Evolutionary conservation across 1,284 basidiomycete genomes (phyloP).

Genomic region (Melampsora larici-populina): DNA sequence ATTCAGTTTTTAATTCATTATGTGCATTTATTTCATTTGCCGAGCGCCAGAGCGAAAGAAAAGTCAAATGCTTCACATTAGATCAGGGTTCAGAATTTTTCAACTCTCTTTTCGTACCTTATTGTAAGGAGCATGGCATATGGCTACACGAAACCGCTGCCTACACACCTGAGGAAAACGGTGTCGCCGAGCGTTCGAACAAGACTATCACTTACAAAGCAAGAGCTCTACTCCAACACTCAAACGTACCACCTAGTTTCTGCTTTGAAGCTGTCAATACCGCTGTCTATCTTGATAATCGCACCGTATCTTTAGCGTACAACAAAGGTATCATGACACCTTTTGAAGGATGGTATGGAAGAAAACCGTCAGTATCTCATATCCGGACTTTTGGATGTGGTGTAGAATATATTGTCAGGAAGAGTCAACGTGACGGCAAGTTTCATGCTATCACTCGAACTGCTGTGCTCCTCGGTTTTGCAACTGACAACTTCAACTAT

Average conservation of each 20-base stretch:
- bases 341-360: no score
- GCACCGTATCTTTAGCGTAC: not conserved
- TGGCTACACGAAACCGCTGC: no score
- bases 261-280: not conserved
- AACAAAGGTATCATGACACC: not conserved
- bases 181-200: not conserved
- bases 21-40: no score
- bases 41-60: not conserved
- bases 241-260: not conserved
- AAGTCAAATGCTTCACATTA: not conserved
- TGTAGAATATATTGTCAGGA: not conserved
- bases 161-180: no score
- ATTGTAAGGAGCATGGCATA: no score
- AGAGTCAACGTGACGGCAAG: no score
- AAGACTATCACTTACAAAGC: not conserved
- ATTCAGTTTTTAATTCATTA: no score
- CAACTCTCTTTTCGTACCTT: not conserved
- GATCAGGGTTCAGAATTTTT: not conserved
- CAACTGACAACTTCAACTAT: not conserved
- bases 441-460: not conserved
- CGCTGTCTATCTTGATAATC: not conserved
- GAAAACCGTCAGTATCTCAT: not conserved
- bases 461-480: not conserved
- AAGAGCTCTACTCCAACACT: not conserved
- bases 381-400: not conserved